Conservation (phyloP, 257 asterid species). For the Verbena officinalis region DNA sequence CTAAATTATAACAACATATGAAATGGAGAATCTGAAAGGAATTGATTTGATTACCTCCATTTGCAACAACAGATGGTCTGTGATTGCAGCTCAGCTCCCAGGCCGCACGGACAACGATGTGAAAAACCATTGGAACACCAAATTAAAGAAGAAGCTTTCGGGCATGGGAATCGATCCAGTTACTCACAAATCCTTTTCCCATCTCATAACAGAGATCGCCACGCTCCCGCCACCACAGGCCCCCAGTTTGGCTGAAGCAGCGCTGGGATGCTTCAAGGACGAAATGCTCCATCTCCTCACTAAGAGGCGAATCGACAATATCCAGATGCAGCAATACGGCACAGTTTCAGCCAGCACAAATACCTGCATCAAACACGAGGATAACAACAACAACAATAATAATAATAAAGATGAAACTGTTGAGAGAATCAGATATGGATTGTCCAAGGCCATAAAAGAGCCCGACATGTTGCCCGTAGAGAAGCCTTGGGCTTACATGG, state of each 20-base stretch:
- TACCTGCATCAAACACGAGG: conserved; percentile 29
- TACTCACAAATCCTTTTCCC: conserved; percentile 82
- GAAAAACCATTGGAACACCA: conserved; percentile 84
- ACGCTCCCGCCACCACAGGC: conserved; percentile 77
- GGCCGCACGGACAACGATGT: conserved; percentile 86
- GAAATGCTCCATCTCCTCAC: conserved; percentile 87
- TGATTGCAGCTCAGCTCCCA: conserved; percentile 76
- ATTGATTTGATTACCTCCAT: not conserved
- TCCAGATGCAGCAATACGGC: conserved; percentile 53
- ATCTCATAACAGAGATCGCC: conserved; percentile 80
- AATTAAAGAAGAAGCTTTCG: conserved; percentile 73
- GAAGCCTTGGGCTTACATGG: conserved; percentile 44
- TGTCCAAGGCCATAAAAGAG: conserved; percentile 56
- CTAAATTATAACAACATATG: too few relatives aligned
- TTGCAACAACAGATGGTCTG: conserved; percentile 62
- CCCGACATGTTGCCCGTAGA: conserved; percentile 24
- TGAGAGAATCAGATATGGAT: conserved; percentile 48
- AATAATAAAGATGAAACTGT: conserved; percentile 45
- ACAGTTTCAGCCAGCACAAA: conserved; percentile 26
- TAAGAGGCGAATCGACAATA: conserved; percentile 55
- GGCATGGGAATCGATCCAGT: conserved; percentile 91
- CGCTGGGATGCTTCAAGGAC: conserved; percentile 82
- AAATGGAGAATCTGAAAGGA: too few relatives aligned
- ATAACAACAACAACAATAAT: not conserved
- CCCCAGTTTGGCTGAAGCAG: conserved; percentile 84